Percentiles rank a stretch among this genome's conserved stretches.
These are phyloP conservation scores for Alloteropsis semialata DNA, from an alignment of 176 grass and related monocot genomes.

Conservation along the genomic window DNA sequence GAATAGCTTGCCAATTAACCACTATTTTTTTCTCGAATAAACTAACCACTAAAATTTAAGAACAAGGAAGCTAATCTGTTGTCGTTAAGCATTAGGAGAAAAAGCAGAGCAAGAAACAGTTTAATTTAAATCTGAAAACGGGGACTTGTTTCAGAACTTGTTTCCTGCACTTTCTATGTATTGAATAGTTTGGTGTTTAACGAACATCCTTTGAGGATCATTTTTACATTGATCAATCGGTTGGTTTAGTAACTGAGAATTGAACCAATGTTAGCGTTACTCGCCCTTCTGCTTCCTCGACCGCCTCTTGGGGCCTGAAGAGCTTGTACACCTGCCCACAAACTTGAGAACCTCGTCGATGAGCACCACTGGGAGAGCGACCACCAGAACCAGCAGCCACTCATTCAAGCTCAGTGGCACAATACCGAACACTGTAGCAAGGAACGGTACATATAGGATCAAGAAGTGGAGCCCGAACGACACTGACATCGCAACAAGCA, in stretches of 20 bases:
- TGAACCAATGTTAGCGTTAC: constrained; percentile 44
- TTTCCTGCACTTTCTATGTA: constrained; percentile 33
- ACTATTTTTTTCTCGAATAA: neutral
- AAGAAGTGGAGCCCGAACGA: constrained; percentile 92
- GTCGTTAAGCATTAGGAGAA: neutral
- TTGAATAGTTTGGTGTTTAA: constrained; percentile 16
- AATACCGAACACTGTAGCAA: constrained; percentile 76
- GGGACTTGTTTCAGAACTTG: neutral
- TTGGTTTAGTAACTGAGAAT: constrained; percentile 24
- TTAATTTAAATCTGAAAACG: neutral
- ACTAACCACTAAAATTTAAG: neutral
- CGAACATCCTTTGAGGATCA: constrained; percentile 17
- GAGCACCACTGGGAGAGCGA: constrained; percentile 72
- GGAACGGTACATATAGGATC: constrained; percentile 88
- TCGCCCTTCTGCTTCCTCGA: constrained; percentile 72
- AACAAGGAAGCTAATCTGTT: constrained; percentile 21
- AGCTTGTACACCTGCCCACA: constrained; percentile 51
- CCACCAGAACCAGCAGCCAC: constrained; percentile 80
- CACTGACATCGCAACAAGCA: constrained; percentile 77
- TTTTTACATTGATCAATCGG: constrained; percentile 43
- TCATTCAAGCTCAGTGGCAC: constrained; percentile 89
- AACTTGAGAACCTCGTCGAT: constrained; percentile 94
- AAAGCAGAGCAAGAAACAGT: neutral
- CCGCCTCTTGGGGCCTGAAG: constrained; percentile 38
- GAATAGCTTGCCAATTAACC: constrained; percentile 6